These are phyloP conservation scores for Penicillium brasilianum DNA, from an alignment of 2,329 filamentous ascomycete species.

Conservation along the genomic window DNA sequence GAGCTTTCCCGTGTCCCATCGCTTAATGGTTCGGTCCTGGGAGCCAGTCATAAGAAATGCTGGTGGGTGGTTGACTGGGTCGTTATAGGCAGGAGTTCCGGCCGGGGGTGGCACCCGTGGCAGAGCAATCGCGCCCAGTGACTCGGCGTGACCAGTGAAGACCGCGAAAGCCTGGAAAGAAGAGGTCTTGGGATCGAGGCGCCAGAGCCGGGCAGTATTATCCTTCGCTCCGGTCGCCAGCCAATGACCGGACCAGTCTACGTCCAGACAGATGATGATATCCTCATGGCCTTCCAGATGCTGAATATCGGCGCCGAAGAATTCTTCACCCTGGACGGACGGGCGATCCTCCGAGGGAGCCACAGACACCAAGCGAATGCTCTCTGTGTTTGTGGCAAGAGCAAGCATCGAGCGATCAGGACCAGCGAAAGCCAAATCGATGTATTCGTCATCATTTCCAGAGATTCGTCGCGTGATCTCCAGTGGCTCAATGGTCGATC, in stretches of 20 bases:
- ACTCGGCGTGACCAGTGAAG: slow-evolving; percentile 92
- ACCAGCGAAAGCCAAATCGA: slow-evolving; percentile 87
- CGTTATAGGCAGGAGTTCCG: slow-evolving; percentile 70
- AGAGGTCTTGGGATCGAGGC: slow-evolving; percentile 74
- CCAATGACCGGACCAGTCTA: slow-evolving; percentile 98
- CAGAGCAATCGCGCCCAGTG: slow-evolving; percentile 84
- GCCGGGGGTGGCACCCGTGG: slow-evolving; percentile 71
- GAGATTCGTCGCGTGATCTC: slow-evolving; percentile 77
- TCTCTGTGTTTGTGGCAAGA: slow-evolving; percentile 92
- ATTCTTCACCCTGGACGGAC: slow-evolving; percentile 52
- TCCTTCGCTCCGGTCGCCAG: slow-evolving; percentile 95
- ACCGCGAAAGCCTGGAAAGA: slow-evolving; percentile 80
- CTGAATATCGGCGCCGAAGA: slow-evolving; percentile 89
- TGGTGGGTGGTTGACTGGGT: slow-evolving; percentile 80
- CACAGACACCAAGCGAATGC: slow-evolving; percentile 83
- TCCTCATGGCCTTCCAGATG: slow-evolving; percentile 89
- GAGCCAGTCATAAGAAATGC: slow-evolving; percentile 88
- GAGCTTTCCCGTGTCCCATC: slow-evolving; percentile 78
- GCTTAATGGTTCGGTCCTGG: slow-evolving; percentile 93
- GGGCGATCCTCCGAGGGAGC: slow-evolving; percentile 39
- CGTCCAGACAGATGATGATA: slow-evolving; percentile 91
- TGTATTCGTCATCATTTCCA: slow-evolving; percentile 96
- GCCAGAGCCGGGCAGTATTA: slow-evolving; percentile 90
- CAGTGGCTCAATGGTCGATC: slow-evolving; percentile 61
- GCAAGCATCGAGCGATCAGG: slow-evolving; percentile 81